These are phyloP conservation scores for Chalciporus chontae DNA, from an alignment of 768 basidiomycete genomes.

Conservation along the genomic window DNA sequence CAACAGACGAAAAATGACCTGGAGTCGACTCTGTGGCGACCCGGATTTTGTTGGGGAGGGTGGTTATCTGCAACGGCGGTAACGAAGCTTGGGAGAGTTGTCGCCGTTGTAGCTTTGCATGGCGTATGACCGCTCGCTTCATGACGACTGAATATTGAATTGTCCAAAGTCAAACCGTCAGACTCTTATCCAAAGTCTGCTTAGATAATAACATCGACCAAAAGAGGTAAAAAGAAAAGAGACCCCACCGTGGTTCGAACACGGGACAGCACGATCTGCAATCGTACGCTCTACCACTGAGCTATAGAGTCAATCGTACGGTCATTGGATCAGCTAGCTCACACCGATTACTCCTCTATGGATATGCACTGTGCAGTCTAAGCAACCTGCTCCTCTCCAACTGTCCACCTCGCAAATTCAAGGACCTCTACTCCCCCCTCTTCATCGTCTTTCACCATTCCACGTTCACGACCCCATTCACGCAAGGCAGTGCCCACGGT, in stretches of 20 bases:
- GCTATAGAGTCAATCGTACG: conserved; percentile 36
- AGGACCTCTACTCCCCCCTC: conserved; percentile 34
- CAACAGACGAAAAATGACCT: conserved; percentile 91
- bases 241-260: conserved; percentile 55
- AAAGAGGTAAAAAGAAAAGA: conserved; percentile 30
- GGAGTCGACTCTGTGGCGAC: conserved; percentile 90
- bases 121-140: conserved; percentile 42
- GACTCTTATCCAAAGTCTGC: background rate
- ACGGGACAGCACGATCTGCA: conserved; percentile 57
- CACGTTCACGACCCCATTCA: conserved; percentile 53
- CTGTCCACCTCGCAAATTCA: conserved; percentile 66
- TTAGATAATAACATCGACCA: background rate
- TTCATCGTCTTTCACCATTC: conserved; percentile 34
- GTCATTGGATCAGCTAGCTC: too few relatives aligned
- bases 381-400: conserved; percentile 43
- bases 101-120: conserved; percentile 27
- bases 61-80: conserved; percentile 63
- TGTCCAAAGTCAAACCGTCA: background rate
- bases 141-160: conserved; percentile 29
- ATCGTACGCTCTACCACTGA: conserved; percentile 58
- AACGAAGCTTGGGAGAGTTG: conserved; percentile 25
- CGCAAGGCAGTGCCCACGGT: conserved; percentile 36
- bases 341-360: too few relatives aligned
- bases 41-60: conserved; percentile 85
- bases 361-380: background rate